Evolutionary conservation across 1,284 basidiomycete species (phyloP).

Genomic region (Moesziomyces parantarcticus): DNA sequence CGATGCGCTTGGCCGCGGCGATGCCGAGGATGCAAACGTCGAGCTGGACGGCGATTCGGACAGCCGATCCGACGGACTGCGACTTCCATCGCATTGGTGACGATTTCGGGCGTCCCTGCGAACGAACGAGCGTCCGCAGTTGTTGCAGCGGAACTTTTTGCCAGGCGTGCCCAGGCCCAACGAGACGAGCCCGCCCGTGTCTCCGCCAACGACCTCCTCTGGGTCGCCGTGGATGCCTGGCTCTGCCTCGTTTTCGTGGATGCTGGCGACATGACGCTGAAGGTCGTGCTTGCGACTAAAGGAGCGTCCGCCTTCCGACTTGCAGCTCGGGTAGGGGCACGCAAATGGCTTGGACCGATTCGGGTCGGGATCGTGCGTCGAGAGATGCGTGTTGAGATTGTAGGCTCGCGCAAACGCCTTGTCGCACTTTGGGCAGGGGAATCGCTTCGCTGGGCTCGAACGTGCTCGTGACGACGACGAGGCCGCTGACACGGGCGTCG

Average conservation of each 20-base stretch:
- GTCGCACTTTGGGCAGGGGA: conserved; percentile 62
- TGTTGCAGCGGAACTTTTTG: conserved; percentile 63
- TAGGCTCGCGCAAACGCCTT: conserved; percentile 87
- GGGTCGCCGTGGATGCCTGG: conserved; percentile 56
- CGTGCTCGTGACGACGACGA: conserved; percentile 8
- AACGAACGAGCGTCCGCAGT: conserved; percentile 61
- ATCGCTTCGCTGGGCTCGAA: conserved; percentile 50
- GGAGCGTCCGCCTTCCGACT: conserved; percentile 73
- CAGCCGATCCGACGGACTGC: conserved; percentile 14
- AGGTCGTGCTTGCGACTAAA: conserved; percentile 91
- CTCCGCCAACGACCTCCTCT: conserved; percentile 43
- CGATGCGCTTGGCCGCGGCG: conserved; percentile 17
- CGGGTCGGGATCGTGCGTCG: conserved; percentile 80
- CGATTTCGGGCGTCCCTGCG: conserved; percentile 61
- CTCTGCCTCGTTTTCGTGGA: conserved; percentile 72
- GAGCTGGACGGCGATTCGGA: conserved; percentile 26
- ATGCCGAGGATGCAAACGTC: conserved; percentile 17
- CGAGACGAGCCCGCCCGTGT: conserved; percentile 53
- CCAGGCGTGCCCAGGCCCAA: conserved; percentile 61
- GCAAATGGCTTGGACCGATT: conserved; percentile 84
- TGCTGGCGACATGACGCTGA: conserved; percentile 83
- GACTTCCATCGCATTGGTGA: conserved; percentile 53
- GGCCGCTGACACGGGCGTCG: conserved; percentile 5
- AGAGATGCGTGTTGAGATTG: conserved; percentile 89
- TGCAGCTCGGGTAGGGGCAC: conserved; percentile 80